These are phyloP conservation scores for Colletotrichum chrysophilum DNA, from an alignment of 2,329 filamentous ascomycete species.

Conservation along the genomic window DNA sequence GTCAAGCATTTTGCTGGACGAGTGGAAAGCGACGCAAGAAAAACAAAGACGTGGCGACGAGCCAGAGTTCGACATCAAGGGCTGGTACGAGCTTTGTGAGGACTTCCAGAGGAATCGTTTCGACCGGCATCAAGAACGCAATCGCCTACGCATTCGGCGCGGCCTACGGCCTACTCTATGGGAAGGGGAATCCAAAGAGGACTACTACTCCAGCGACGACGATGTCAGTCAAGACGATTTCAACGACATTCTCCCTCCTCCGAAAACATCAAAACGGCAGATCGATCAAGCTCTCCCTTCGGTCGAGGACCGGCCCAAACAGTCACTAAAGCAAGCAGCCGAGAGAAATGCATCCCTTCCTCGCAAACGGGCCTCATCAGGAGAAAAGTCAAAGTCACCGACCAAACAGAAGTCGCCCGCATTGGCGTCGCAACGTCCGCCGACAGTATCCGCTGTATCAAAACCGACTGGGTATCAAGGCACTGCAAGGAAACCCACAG, in stretches of 20 bases:
- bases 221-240: slow-evolving; percentile 2
- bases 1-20: slow-evolving; percentile 37
- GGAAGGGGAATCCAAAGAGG: slow-evolving; percentile 12
- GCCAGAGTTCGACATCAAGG: slow-evolving; percentile 40
- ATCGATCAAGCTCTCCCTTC: background rate
- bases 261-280: background rate
- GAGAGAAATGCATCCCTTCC: background rate
- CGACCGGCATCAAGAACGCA: slow-evolving; percentile 11
- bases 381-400: background rate
- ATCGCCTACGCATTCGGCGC: slow-evolving; percentile 1
- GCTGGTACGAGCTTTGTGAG: slow-evolving; percentile 27
- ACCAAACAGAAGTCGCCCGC: background rate
- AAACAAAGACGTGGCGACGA: slow-evolving; percentile 35
- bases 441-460: background rate
- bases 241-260: slow-evolving; percentile 18
- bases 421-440: background rate
- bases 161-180: slow-evolving; percentile 9
- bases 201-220: slow-evolving; percentile 18
- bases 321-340: background rate
- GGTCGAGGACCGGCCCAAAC: background rate
- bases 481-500: slow-evolving; percentile 33
- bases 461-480: slow-evolving; percentile 34
- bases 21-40: slow-evolving; percentile 50
- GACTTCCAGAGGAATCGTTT: slow-evolving; percentile 11
- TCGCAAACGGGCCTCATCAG: background rate